Conservation (phyloP, 768 basidiomycete species). For the Lentinula sp. region DNA sequence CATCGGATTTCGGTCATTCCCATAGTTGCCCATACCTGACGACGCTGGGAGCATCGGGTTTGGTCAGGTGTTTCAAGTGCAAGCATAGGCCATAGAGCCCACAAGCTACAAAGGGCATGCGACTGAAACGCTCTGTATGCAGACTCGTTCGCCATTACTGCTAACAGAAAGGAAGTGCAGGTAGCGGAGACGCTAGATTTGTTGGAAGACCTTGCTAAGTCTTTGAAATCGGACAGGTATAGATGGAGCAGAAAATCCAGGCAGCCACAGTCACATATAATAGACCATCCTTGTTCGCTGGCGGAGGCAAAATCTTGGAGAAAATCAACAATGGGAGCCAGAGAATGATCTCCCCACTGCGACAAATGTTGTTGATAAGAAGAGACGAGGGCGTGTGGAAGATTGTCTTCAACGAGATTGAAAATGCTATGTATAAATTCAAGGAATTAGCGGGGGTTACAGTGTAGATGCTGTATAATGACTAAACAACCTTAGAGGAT, state of each 20-base stretch:
- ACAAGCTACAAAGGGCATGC: background rate
- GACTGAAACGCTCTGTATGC: background rate
- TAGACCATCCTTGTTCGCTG: background rate
- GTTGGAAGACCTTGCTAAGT: background rate
- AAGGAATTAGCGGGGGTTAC: no score
- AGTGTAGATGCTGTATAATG: no score
- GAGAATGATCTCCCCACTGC: background rate
- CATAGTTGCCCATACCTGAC: background rate
- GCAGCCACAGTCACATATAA: background rate
- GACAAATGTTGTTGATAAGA: background rate
- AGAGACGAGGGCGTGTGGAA: background rate
- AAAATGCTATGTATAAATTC: background rate
- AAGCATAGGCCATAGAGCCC: background rate
- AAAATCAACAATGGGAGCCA: constrained; percentile 1
- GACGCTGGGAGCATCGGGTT: background rate
- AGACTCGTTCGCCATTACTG: background rate
- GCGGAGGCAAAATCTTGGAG: background rate
- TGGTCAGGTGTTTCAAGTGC: background rate
- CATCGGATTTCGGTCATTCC: background rate
- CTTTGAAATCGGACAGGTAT: constrained; percentile 1
- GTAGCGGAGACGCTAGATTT: background rate
- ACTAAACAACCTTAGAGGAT: background rate
- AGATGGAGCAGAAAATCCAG: background rate
- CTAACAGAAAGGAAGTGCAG: background rate
- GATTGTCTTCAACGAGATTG: background rate